These are phyloP conservation scores for Phytopythium chamaehyphon DNA, from an alignment of 352 stramenopile genomes.

Conservation along the genomic window DNA sequence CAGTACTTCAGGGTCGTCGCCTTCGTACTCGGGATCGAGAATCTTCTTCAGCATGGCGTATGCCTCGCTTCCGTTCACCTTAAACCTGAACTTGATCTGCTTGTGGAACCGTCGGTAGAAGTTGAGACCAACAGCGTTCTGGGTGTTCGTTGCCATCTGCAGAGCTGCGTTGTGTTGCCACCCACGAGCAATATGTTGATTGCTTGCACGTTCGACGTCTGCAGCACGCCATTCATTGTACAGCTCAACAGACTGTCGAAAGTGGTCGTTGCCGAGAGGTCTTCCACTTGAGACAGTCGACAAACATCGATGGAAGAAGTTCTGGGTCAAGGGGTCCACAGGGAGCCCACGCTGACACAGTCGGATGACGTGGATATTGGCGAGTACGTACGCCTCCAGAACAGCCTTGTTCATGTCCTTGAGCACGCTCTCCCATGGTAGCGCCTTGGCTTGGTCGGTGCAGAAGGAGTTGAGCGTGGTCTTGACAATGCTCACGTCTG, in stretches of 20 bases:
- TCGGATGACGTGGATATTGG: conserved; percentile 8
- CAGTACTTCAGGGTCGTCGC: background rate
- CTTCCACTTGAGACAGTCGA: background rate
- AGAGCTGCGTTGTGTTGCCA: conserved; percentile 2
- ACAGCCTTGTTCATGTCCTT: conserved; percentile 9
- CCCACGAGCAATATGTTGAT: background rate
- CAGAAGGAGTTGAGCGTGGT: conserved; percentile 10
- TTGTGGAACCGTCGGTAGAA: conserved; percentile 10
- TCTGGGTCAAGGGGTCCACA: conserved; percentile 1
- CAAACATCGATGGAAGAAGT: conserved; percentile 10
- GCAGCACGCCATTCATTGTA: conserved; percentile 7
- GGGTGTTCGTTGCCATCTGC: conserved; percentile 5
- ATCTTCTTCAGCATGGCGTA: conserved; percentile 10
- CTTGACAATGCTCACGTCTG: conserved; percentile 6
- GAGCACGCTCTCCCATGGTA: conserved; percentile 7
- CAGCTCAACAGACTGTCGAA: conserved; percentile 2
- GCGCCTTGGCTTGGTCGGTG: background rate
- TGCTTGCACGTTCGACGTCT: background rate
- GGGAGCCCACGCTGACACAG: conserved; percentile 1
- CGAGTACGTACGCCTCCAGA: conserved; percentile 9
- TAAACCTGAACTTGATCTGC: conserved; percentile 5
- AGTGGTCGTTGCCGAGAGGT: conserved; percentile 3
- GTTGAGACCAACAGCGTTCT: conserved; percentile 7
- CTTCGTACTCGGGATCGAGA: conserved; percentile 6
- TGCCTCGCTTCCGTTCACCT: conserved; percentile 1